Evolutionary conservation across 1,139 yeast species (phyloP), one percentile per base, ranked within the genome.

Genomic region (Hyphopichia fennica): DNA sequence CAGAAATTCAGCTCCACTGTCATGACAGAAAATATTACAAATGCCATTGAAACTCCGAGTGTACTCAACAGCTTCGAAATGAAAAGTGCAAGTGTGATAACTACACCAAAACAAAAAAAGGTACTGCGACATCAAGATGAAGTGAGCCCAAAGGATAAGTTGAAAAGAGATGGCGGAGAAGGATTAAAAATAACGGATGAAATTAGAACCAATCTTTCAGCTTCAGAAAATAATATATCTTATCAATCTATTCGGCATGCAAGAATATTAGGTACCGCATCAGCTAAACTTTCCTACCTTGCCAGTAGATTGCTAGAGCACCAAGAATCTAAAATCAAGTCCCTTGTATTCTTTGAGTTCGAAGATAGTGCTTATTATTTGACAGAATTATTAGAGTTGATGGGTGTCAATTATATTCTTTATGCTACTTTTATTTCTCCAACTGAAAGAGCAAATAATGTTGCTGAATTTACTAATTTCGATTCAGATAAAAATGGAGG

Each of bases 311-410:
- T 84, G 16, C 56, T 81, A 20, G 83, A 80, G 42, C 77, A 79
- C 48, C 79, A 77, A 45, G 57, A 57, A 19, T 49, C 54, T 3
- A 69, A 67, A 2, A 55, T 72, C 17, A 84, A 84, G 49, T 78
- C 85, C 3, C 67, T 84, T 33, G 80, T 84, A 0, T 84, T 84
- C 53, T 84, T 79, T 56, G 89, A 84, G 48, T 82, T 80, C 57
- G 88, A 82, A 56, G 88, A 84, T 49, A 75, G 81, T 46, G 89
- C 88, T 0, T 84, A 79, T 53, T 83, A 82, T 52, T 56, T 84
- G 31, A 77, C 87, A 0, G 90, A 84, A 51, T 65, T 82, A 14
- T 56, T 84, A 39, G 90, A 84, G 58, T 48, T 83, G 1, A 48
- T 82, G 18, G 88, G 89, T 0, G 60, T 83, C 6, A 69, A 75